phyloP scores from a whole-genome alignment of 345 rosid genomes.

The Gossypium herbaceum region DNA sequence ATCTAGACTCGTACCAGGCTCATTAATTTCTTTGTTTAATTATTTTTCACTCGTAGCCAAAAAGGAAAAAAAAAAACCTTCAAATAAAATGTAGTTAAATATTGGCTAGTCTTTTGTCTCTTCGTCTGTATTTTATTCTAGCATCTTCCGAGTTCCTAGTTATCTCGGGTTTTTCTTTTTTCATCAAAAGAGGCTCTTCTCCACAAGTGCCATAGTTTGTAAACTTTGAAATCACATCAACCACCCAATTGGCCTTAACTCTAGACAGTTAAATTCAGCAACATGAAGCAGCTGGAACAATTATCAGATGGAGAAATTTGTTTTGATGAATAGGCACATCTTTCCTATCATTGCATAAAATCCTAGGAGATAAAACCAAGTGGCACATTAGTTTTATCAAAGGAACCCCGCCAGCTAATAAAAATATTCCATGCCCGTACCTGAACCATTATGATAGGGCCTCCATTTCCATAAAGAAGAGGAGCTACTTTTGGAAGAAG shows the following conservation, averaged over 20 bases:
- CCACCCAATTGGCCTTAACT: background rate
- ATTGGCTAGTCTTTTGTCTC: background rate
- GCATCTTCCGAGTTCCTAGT: background rate
- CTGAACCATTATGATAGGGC: constrained; percentile 93
- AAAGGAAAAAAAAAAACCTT: background rate
- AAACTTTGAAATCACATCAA: background rate
- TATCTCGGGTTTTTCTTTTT: background rate
- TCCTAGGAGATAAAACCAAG: background rate
- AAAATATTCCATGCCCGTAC: constrained; percentile 28
- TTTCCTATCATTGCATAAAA: background rate
- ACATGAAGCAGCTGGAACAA: background rate
- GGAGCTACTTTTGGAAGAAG: constrained; percentile 66
- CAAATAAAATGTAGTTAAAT: background rate
- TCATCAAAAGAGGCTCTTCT: background rate
- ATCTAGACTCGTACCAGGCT: background rate
- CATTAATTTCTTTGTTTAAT: background rate
- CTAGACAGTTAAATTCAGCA: background rate
- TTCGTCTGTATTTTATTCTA: background rate
- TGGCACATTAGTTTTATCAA: background rate
- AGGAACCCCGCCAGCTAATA: background rate
- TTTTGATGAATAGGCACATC: background rate
- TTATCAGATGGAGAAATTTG: background rate
- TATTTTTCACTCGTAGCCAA: background rate
- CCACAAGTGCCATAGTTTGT: background rate
- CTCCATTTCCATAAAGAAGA: constrained; percentile 75